These are phyloP conservation scores for Priceomyces castillae DNA, from an alignment of 805 yeast genomes.

Conservation along the genomic window DNA sequence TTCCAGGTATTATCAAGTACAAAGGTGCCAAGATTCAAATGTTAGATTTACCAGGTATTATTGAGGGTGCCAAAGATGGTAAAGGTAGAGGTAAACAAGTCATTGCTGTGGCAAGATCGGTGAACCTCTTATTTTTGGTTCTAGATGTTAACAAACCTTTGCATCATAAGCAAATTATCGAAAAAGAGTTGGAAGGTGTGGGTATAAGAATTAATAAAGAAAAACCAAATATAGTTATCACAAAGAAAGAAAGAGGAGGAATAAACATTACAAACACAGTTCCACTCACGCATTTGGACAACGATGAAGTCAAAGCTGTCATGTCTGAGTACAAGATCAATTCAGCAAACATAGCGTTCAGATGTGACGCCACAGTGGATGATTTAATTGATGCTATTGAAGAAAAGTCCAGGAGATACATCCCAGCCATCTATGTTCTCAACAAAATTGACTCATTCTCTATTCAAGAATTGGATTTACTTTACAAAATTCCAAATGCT, in stretches of 20 bases:
- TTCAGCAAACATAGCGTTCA: slow-evolving; percentile 92
- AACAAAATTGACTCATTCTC: slow-evolving; percentile 96
- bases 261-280: slow-evolving; percentile 90
- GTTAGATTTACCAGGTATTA: slow-evolving; percentile 88
- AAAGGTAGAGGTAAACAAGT: slow-evolving; percentile 94
- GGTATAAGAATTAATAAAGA: slow-evolving; percentile 90
- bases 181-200: slow-evolving; percentile 93
- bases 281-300: slow-evolving; percentile 85
- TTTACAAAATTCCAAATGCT: slow-evolving; percentile 93
- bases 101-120: slow-evolving; percentile 98
- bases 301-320: slow-evolving; percentile 93
- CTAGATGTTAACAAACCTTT: slow-evolving; percentile 95
- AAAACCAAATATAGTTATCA: slow-evolving; percentile 89
- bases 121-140: slow-evolving; percentile 88
- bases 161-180: slow-evolving; percentile 90
- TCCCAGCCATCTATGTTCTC: slow-evolving; percentile 91
- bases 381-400: slow-evolving; percentile 94
- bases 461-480: slow-evolving; percentile 84
- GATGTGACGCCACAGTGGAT: slow-evolving; percentile 98
- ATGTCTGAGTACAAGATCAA: slow-evolving; percentile 93
- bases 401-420: slow-evolving; percentile 84
- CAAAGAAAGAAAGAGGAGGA: slow-evolving; percentile 95
- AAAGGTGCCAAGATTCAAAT: slow-evolving; percentile 98
- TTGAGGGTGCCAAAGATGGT: slow-evolving; percentile 90
- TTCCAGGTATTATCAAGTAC: slow-evolving; percentile 93